Evolutionary conservation across 2,329 filamentous ascomycete species (phyloP), one percentile per base, ranked within the genome.

Genomic region (Ceratocystis ficicola): DNA sequence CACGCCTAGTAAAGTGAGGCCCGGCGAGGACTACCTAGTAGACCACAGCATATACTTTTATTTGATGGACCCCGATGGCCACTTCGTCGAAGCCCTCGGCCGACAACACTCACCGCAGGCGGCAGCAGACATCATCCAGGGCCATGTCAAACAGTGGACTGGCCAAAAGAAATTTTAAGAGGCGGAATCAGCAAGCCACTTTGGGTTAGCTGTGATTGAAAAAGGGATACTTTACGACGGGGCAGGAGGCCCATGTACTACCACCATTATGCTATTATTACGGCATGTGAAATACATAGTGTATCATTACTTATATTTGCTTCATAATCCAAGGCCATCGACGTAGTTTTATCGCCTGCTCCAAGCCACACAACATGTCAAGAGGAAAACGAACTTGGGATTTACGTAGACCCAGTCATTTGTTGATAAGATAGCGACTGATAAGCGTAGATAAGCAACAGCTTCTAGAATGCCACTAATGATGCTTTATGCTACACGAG

Each of bases 31-130:
- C 76, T 99, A 99, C 74, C 77, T 99, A 71, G 94, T 99, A 12
- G 94, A 99, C 75, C 94, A 99, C 78, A 96, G 91, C 76, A 99
- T 99, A 71, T 99, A 99, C 80, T 99, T 99, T 73, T 99, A 99
- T 76, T 78, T 99, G 70, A 99, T 99, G 94, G 94, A 97, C 75
- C 94, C 94, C 0, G 92, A 97, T 71, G 93, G 93, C 22, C 92
- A 99, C 75, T 99, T 99, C 75, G 93, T 99, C 32, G 95, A 99
- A 79, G 95, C 92, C 12, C 86, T 99, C 72, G 94, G 94, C 20
- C 82, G 94, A 69, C 94, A 99, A 77, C 92, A 97, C 77, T 95
- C 90, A 52, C 90, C 93, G 0, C 87, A 94, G 69, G 84, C 90
- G 72, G 94, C 87, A 1, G 89, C 92, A 5, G 86, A 86, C 76